Base-by-base conservation (phyloP, 257 asterid species). In the Gentiana straminea region DNA sequence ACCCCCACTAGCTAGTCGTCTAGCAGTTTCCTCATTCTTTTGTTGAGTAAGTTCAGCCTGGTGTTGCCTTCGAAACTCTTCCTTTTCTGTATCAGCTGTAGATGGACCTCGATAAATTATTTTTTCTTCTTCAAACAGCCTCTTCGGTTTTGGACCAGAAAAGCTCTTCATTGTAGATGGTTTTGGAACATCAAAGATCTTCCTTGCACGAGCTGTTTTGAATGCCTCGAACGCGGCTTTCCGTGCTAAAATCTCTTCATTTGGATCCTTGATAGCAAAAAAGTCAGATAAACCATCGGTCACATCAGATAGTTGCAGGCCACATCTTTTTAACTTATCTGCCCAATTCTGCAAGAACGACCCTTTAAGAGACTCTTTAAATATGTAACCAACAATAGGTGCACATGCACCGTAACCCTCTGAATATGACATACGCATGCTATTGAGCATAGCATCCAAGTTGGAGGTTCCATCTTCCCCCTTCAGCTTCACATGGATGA, bases 1-100 rank as follows among this genome's bases (percentile, higher is more conserved):
- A 9, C 68, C 92, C 3, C 41, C 84, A 13, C 85, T 84, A 36
- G 84, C 82, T 68, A 85, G 86, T 33, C 95, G 81, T 4, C 86
- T 68, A 59, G 83, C 82, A 68, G 83, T 85, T 69, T 85, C 93
- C 57, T 78, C 93, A 55, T 78, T 85, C 68, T 80, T 85, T 73
- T 71, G 88, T 39, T 80, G 86, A 7, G 92, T 93, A 62, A 85
- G 93, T 64, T 73, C 83, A 4, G 93, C 89, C 70, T 85, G 95
- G 69, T 85, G 93, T 70, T 80, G 92, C 76, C 70, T 85, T 35
- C 95, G 65, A 8, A 74, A 78, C 57, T 80, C 84, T 65, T n/a
- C 82, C 95, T 70, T 80, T 85, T 0, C 71, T 34, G 73, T 8
- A 34, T 34, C 77, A 44, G n/a, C 60, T 58, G 68, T 75, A 3